phyloP scores from a whole-genome alignment of 306 rosid species.

The Ormosia semicastrata region DNA sequence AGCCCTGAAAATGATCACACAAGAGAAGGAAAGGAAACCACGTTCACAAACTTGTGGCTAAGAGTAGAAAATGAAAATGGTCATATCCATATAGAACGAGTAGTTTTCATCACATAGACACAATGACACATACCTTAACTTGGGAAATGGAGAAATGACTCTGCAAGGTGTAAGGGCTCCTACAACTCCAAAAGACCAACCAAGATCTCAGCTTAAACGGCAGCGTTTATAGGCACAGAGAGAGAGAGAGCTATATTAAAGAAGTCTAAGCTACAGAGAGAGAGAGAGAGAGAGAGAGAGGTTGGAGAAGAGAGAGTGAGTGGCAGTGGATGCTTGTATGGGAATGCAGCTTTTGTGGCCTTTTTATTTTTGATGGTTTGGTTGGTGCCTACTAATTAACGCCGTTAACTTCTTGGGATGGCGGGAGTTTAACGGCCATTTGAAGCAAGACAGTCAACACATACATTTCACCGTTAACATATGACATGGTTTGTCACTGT shows the following conservation, averaged over 20 bases:
- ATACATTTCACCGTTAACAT: background rate
- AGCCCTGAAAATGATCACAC: slow-evolving; percentile 40
- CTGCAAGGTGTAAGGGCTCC: slow-evolving; percentile 38
- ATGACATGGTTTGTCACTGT: background rate
- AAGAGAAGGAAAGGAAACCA: background rate
- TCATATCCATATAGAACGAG: background rate
- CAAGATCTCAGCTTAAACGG: slow-evolving; percentile 4
- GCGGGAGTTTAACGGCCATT: slow-evolving; percentile 43
- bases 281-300: slow-evolving; percentile 1
- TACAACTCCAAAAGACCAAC: slow-evolving; percentile 26
- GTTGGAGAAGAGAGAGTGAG: background rate
- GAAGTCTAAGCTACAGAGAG: background rate
- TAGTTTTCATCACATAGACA: background rate
- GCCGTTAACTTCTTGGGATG: slow-evolving; percentile 29
- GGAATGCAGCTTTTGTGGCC: slow-evolving; percentile 37
- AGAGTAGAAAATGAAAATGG: background rate
- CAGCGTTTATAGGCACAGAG: background rate
- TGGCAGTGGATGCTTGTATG: slow-evolving; percentile 37
- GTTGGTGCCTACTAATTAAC: slow-evolving; percentile 60
- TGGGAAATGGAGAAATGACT: slow-evolving; percentile 15
- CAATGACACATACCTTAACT: slow-evolving; percentile 15
- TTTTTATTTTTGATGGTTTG: slow-evolving; percentile 50
- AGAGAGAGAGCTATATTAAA: background rate
- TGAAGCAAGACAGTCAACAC: slow-evolving; percentile 35
- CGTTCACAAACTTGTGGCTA: background rate